Evolutionary conservation across 306 rosid species (phyloP).

Genomic region (Malus orientalis): DNA sequence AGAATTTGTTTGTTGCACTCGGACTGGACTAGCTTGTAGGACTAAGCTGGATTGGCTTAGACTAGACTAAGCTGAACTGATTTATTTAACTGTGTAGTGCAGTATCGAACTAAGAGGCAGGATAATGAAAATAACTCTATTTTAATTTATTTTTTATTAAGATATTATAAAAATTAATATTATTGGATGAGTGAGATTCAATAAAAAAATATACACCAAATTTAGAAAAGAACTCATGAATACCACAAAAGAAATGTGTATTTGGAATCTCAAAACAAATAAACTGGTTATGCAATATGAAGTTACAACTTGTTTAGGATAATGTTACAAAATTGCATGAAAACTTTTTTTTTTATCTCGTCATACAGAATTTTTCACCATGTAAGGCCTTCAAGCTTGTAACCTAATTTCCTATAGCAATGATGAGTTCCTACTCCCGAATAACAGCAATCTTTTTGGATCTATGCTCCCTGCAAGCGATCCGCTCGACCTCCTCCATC

Average conservation of each 20-base stretch:
- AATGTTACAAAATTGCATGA: constrained; percentile 31
- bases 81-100: accelerated
- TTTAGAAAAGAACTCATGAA: no score
- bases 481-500: constrained; percentile 11
- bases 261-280: background rate
- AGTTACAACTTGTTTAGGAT: background rate
- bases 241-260: no score
- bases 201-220: no score
- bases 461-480: constrained; percentile 62
- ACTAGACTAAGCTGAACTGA: no score
- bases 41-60: no score
- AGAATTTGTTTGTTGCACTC: no score
- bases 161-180: no score
- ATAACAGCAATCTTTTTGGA: constrained; percentile 75
- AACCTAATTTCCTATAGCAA: constrained; percentile 81
- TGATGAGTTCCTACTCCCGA: constrained; percentile 95
- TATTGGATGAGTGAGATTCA: no score
- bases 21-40: no score
- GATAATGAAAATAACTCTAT: no score
- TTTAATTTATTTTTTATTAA: no score
- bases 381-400: constrained; percentile 98
- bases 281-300: background rate
- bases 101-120: no score
- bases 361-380: constrained; percentile 65
- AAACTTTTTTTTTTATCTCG: background rate